phyloP scores from a whole-genome alignment of 1,139 yeast species.

The Candida anutae region DNA sequence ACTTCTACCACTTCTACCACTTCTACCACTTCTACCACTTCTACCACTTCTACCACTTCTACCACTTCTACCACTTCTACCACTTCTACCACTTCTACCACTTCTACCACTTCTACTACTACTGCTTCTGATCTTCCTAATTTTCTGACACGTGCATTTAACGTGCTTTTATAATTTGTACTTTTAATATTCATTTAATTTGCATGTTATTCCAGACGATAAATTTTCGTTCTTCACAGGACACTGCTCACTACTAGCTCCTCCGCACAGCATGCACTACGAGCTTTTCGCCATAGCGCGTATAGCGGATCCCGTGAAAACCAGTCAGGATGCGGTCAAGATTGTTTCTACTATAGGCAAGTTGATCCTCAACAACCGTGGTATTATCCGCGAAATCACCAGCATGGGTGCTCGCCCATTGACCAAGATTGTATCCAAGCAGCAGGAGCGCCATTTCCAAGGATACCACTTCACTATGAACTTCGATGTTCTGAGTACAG shows the following conservation, averaged over 20 bases:
- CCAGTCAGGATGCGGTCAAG: constrained; percentile 58
- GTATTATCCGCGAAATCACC: constrained; percentile 76
- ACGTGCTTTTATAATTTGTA: too few species aligned
- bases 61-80: too few species aligned
- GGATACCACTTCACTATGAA: constrained; percentile 83
- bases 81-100: too few species aligned
- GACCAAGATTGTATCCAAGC: constrained; percentile 76
- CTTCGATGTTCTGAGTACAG: constrained; percentile 80
- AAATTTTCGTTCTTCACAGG: neutral
- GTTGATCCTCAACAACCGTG: constrained; percentile 80
- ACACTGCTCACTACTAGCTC: neutral
- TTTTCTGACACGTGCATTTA: too few species aligned
- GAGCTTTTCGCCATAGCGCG: constrained; percentile 89
- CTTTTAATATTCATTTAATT: too few species aligned
- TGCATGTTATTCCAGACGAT: neutral
- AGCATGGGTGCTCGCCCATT: constrained; percentile 73
- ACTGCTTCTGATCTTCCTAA: too few species aligned
- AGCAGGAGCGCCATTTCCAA: constrained; percentile 84
- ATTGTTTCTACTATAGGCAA: constrained; percentile 79
- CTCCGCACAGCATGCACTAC: constrained; percentile 75
- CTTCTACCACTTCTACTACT: too few species aligned
- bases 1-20: too few species aligned
- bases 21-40: too few species aligned
- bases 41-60: too few species aligned
- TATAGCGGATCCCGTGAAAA: constrained; percentile 48